Conservation (phyloP, 2,329 filamentous ascomycete genomes). For the Xylariaceae sp. region DNA sequence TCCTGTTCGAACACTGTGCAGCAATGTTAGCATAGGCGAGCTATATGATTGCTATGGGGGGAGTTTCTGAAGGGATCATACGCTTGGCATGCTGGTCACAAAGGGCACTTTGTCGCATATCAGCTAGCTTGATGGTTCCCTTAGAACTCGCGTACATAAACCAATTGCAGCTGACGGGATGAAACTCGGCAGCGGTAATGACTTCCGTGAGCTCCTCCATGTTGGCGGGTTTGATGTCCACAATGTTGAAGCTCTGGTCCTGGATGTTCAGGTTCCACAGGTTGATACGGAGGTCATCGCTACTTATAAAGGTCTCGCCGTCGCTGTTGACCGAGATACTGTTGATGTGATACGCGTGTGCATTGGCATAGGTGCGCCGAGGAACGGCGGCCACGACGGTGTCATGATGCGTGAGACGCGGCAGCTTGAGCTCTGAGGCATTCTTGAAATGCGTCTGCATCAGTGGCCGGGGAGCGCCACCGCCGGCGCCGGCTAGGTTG, state of each 20-base stretch:
- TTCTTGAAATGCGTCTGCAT: conserved; percentile 72
- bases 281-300: conserved; percentile 95
- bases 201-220: conserved; percentile 99
- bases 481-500: conserved; percentile 62
- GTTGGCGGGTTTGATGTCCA: conserved; percentile 98
- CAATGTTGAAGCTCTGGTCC: conserved; percentile 99
- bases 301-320: conserved; percentile 98
- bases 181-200: conserved; percentile 96
- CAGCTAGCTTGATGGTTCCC: conserved; percentile 95
- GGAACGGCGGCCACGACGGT: conserved; percentile 96
- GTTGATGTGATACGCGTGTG: conserved; percentile 99
- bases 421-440: conserved; percentile 81
- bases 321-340: conserved; percentile 99
- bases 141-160: conserved; percentile 99
- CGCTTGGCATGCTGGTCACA: conserved; percentile 95
- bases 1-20: conserved; percentile 91
- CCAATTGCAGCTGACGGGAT: conserved; percentile 96
- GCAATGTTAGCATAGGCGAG: conserved; percentile 13
- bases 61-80: conserved; percentile 41
- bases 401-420: conserved; percentile 94
- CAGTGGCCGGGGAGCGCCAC: conserved; percentile 68
- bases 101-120: conserved; percentile 94
- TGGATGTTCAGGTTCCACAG: conserved; percentile 99
- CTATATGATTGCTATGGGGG: background rate
- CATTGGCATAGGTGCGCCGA: conserved; percentile 93